Percentiles rank a stretch among this genome's conserved stretches.
Conservation (phyloP, 257 asterid genomes). For the Solanum peruvianum region DNA sequence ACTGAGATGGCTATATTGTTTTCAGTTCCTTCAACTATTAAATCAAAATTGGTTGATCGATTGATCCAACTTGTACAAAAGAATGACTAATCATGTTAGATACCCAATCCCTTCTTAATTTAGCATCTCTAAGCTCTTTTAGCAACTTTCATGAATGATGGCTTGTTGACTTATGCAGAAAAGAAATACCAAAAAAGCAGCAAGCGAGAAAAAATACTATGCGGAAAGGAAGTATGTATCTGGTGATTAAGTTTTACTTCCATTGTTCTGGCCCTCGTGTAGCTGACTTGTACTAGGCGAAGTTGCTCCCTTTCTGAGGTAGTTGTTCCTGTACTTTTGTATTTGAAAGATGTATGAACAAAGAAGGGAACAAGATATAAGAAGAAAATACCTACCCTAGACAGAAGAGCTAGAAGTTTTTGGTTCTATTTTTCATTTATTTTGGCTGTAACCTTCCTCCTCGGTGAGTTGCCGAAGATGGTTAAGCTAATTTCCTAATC, state of each 20-base stretch:
- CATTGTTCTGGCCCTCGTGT: not conserved
- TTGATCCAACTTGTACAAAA: not conserved
- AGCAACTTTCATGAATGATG: not conserved
- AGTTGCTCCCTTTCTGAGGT: not conserved
- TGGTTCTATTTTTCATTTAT: not conserved
- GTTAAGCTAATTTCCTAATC: not conserved
- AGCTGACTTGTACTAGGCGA: slow-evolving; percentile 3
- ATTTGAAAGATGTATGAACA: slow-evolving; percentile 9
- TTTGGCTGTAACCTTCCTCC: not conserved
- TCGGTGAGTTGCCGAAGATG: not conserved
- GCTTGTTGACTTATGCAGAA: slow-evolving; percentile 30
- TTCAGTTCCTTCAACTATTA: not conserved
- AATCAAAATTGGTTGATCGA: not conserved
- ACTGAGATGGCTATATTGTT: not conserved
- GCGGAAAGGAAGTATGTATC: slow-evolving; percentile 61
- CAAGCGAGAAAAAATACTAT: slow-evolving; percentile 75
- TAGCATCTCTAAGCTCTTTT: not conserved
- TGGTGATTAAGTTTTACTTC: slow-evolving; percentile 31
- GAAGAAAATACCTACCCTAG: slow-evolving; percentile 6
- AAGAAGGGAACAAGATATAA: slow-evolving; percentile 3
- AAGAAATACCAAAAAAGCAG: slow-evolving; percentile 86
- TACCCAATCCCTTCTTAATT: not conserved
- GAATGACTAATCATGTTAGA: not conserved
- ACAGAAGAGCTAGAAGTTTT: slow-evolving; percentile 11
- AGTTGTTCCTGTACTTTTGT: slow-evolving; percentile 19